Evolutionary conservation across 2,329 filamentous ascomycete genomes (phyloP), one percentile per base, ranked within the genome.

Genomic region (Penicillium brasilianum): DNA sequence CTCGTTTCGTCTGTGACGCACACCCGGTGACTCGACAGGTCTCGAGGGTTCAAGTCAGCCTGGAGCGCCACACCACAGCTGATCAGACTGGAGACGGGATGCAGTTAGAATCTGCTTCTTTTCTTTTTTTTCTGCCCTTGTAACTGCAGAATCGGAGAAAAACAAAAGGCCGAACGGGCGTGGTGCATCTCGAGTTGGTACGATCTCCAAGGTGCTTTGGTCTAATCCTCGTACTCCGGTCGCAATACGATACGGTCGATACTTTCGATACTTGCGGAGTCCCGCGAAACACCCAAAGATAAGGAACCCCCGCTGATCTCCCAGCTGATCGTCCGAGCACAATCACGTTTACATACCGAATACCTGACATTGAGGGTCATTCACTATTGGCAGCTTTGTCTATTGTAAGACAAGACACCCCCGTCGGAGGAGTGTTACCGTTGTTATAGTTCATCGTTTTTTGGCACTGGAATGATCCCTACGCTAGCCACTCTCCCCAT

Each of bases 11-110:
- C 70, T 74, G 77, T 78, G 77, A 79, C 77, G 77, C 77, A 78
- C 70, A 72, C 71, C 74, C 71, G 74, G 74, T 78, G 77, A 79
- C 77, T 79, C 74, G 74, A 73, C 60, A 63, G 59, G 63, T 66
- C 65, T 64, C 63, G 60, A 61, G 61, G 58, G 59, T 61, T 58
- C 57, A 65, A 64, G 61, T 74, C 70, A 72, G 70, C 69, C 70
- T 65, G 55, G 60, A 64, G 62, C 64, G 64, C 64, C 53, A 54
- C 63, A 63, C 61, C 32, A 46, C 56, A 57, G 60, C 39, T 59
- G 60, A 63, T 63, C 55, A 44, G 28, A n/a, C 50, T 53, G 20
- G 34, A 25, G 50, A 39, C 6, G 25, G 3, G 25, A n/a, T n/a
- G n/a, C n/a, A 28, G 25, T 28, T 28, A 28, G 3, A 28, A 3